These are phyloP conservation scores for Penicillium sp. DNA, from an alignment of 2,329 filamentous ascomycete species.

Conservation along the genomic window DNA sequence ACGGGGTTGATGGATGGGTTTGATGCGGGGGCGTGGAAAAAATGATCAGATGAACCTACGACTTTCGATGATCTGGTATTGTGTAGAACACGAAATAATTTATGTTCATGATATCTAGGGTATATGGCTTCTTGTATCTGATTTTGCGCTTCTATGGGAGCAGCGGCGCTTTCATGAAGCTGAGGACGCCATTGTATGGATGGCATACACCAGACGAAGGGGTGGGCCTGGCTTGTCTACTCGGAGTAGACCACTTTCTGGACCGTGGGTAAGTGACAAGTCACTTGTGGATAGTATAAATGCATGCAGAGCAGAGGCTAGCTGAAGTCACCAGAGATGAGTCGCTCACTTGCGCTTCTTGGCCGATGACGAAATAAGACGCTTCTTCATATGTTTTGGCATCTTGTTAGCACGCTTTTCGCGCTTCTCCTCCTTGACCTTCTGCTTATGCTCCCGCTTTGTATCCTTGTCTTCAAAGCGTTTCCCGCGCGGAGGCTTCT, in stretches of 20 bases:
- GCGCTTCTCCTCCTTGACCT: conserved; percentile 92
- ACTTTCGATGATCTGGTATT: neutral
- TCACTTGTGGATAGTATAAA: neutral
- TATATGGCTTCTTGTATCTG: neutral
- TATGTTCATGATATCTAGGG: neutral
- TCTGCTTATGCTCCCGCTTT: conserved; percentile 86
- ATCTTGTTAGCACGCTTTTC: conserved; percentile 95
- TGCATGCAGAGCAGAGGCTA: neutral
- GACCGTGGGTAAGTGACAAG: neutral
- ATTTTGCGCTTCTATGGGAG: neutral
- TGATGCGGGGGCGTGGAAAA: conserved; percentile 14
- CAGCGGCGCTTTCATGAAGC: neutral
- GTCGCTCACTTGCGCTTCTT: conserved; percentile 34
- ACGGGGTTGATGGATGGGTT: conserved; percentile 50
- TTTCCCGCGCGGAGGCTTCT: conserved; percentile 76
- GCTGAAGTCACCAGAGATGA: neutral
- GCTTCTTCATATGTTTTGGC: conserved; percentile 93
- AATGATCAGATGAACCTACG: neutral
- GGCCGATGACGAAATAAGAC: conserved; percentile 36
- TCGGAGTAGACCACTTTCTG: neutral
- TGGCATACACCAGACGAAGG: neutral
- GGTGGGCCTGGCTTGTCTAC: neutral
- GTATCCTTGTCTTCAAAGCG: conserved; percentile 89
- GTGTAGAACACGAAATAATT: neutral
- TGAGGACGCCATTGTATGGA: neutral